Evolutionary conservation across 768 basidiomycete species (phyloP).

Genomic region (Trametes sanguinea): DNA sequence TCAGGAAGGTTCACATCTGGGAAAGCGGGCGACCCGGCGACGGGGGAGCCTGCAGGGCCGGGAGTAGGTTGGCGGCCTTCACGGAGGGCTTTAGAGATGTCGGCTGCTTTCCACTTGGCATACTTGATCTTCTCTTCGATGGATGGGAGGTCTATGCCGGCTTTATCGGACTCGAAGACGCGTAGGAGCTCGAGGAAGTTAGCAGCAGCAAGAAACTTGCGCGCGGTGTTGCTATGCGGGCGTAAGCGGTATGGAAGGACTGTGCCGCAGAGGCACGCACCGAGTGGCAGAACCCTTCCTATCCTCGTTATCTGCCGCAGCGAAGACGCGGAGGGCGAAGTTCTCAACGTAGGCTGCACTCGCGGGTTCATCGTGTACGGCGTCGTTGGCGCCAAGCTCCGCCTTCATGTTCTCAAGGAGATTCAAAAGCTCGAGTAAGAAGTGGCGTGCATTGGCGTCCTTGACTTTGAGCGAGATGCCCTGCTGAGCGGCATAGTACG

Average conservation of each 20-base stretch:
- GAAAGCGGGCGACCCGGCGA: conserved; percentile 36
- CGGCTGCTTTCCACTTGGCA: conserved; percentile 96
- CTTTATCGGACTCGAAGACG: conserved; percentile 60
- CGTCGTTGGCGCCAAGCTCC: conserved; percentile 72
- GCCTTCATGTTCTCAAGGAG: conserved; percentile 80
- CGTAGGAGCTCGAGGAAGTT: conserved; percentile 91
- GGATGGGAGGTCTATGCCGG: conserved; percentile 37
- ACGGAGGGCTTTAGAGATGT: conserved; percentile 92
- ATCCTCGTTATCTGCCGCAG: conserved; percentile 89
- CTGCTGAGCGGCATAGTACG: conserved; percentile 88
- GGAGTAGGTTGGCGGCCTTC: conserved; percentile 85
- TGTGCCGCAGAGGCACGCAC: conserved; percentile 40
- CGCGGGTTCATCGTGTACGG: conserved; percentile 78
- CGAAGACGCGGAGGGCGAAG: conserved; percentile 91
- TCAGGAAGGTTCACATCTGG: conserved; percentile 22
- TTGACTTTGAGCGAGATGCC: conserved; percentile 78
- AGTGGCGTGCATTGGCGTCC: conserved; percentile 59
- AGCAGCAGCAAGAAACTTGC: conserved; percentile 92
- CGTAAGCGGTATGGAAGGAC: not conserved
- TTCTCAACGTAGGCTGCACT: conserved; percentile 92
- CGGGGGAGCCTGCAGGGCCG: conserved; percentile 76
- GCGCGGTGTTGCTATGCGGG: conserved; percentile 75
- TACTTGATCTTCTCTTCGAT: conserved; percentile 88
- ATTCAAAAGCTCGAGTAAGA: conserved; percentile 74
- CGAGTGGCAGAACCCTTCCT: conserved; percentile 73